These are phyloP conservation scores for Friedmanniomyces simplex DNA, from an alignment of 495 filamentous ascomycete species.

Conservation along the genomic window DNA sequence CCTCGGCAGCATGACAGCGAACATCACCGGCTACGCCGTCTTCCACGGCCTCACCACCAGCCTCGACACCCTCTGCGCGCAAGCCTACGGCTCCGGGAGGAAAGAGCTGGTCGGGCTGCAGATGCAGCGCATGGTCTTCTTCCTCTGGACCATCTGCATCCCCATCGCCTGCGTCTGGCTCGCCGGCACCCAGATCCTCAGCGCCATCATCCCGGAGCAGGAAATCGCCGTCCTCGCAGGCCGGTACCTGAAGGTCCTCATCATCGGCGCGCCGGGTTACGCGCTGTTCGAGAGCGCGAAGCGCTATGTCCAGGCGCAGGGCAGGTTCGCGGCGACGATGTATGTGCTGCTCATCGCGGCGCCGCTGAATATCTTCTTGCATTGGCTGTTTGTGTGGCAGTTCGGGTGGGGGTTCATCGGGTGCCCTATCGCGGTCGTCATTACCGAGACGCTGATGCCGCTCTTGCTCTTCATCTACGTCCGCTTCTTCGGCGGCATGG, in stretches of 20 bases:
- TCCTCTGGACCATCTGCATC: slow-evolving; percentile 51
- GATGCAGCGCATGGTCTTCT: slow-evolving; percentile 57
- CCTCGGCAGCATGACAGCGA: slow-evolving; percentile 61
- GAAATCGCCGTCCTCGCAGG: slow-evolving; percentile 55
- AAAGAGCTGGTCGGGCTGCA: slow-evolving; percentile 61
- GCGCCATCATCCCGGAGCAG: slow-evolving; percentile 48
- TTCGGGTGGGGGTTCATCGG: slow-evolving; percentile 72
- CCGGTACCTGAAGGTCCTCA: slow-evolving; percentile 53
- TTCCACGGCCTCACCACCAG: slow-evolving; percentile 62
- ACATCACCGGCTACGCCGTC: slow-evolving; percentile 60
- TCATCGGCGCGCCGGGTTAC: slow-evolving; percentile 57
- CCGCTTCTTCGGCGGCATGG: slow-evolving; percentile 41
- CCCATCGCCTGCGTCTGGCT: slow-evolving; percentile 54
- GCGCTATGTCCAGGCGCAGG: slow-evolving; percentile 63
- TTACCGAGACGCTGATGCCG: slow-evolving; percentile 75
- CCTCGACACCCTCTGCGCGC: slow-evolving; percentile 63
- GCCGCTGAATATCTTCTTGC: slow-evolving; percentile 54
- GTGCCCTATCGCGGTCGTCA: slow-evolving; percentile 71
- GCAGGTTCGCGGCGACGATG: slow-evolving; percentile 56
- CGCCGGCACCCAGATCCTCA: slow-evolving; percentile 45
- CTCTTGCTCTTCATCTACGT: slow-evolving; percentile 63
- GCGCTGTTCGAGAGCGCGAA: slow-evolving; percentile 61
- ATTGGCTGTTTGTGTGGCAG: slow-evolving; percentile 62
- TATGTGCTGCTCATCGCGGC: slow-evolving; percentile 56
- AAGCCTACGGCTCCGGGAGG: slow-evolving; percentile 62